Conservation (phyloP, 257 asterid genomes). For the Cinchona pubescens region DNA sequence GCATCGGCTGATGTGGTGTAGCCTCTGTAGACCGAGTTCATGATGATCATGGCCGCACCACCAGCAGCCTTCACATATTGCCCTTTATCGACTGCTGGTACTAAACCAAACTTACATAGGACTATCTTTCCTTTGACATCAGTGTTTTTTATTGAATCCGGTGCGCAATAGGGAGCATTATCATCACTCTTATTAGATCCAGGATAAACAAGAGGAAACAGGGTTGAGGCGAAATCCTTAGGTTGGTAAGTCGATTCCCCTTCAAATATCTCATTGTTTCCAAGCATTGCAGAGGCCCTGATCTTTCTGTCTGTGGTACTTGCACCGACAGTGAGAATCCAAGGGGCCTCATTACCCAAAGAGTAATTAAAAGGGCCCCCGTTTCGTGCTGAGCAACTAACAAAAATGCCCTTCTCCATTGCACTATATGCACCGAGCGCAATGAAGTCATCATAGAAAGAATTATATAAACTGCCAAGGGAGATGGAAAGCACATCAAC, state of each 20-base stretch:
- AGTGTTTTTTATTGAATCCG: neutral
- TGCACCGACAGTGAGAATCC: constrained; percentile 23
- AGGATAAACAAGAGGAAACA: constrained; percentile 17
- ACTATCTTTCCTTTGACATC: constrained; percentile 16
- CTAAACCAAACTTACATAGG: neutral
- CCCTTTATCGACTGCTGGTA: neutral
- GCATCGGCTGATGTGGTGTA: neutral
- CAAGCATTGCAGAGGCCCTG: constrained; percentile 6
- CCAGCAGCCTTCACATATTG: constrained; percentile 4
- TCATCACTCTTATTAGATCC: too few species aligned
- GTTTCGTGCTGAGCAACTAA: constrained; percentile 18
- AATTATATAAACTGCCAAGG: neutral
- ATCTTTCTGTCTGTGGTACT: constrained; percentile 15
- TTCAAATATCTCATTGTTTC: constrained; percentile 8
- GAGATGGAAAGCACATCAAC: constrained; percentile 18
- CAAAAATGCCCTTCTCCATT: constrained; percentile 15
- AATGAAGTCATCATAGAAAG: neutral
- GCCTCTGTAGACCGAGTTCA: neutral
- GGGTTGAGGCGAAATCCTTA: constrained; percentile 6
- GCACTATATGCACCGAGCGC: constrained; percentile 15
- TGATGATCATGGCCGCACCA: constrained; percentile 15
- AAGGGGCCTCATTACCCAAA: constrained; percentile 12
- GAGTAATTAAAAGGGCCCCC: neutral
- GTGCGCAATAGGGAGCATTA: neutral
- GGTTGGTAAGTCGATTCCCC: constrained; percentile 18